Evolutionary conservation across 106 monocot genomes (phyloP).

Genomic region (Narthecium ossifragum): DNA sequence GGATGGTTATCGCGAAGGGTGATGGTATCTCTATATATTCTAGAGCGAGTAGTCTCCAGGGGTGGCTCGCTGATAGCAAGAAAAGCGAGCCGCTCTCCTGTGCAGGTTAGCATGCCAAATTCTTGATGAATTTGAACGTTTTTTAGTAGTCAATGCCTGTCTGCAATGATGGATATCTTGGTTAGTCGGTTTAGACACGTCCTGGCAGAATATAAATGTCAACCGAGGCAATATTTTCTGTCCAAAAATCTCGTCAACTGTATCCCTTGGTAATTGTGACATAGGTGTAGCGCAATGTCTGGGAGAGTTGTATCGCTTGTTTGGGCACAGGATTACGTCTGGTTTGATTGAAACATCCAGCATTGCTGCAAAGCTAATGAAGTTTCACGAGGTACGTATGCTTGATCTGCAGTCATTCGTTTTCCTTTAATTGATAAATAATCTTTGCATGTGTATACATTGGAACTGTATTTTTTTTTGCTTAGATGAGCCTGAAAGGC

Average conservation of each 20-base stretch:
- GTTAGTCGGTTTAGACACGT: no score
- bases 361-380: slow-evolving; percentile 81
- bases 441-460: no score
- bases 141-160: no score
- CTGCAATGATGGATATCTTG: no score
- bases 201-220: no score
- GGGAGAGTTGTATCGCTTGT: slow-evolving; percentile 82
- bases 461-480: no score
- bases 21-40: slow-evolving; percentile 89
- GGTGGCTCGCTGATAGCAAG: slow-evolving; percentile 88
- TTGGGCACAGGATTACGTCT: slow-evolving; percentile 91
- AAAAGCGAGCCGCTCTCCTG: slow-evolving; percentile 64
- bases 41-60: slow-evolving; percentile 85
- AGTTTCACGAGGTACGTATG: slow-evolving; percentile 73
- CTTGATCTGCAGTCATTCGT: background rate
- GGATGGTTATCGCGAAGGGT: slow-evolving; percentile 71
- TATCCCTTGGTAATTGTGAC: background rate
- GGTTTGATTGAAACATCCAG: slow-evolving; percentile 83
- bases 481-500: no score
- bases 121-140: no score
- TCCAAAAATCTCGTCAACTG: no score
- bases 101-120: slow-evolving; percentile 82
- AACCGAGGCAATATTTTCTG: no score
- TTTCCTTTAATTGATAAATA: no score
- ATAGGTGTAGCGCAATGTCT: slow-evolving; percentile 88